These are phyloP conservation scores for Hanseniaspora taiwanica DNA, from an alignment of 805 yeast species.

Conservation along the genomic window DNA sequence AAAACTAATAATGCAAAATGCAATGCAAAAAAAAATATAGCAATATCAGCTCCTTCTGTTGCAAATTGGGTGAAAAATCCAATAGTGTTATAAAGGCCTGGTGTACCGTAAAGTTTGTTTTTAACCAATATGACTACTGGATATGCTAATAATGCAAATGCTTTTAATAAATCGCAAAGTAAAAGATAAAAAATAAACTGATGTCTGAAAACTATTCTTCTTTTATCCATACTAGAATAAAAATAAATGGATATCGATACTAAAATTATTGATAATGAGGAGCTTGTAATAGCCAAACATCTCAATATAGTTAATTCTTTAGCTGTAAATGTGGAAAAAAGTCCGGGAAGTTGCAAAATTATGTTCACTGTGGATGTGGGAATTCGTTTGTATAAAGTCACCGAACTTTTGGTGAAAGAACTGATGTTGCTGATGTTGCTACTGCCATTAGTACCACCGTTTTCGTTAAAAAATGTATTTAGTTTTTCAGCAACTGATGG, in stretches of 20 bases:
- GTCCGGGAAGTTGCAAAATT: conserved; percentile 22
- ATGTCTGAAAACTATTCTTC: conserved; percentile 52
- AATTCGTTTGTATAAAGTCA: neutral
- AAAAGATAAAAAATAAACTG: conserved; percentile 54
- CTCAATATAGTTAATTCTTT: conserved; percentile 17
- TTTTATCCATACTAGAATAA: conserved; percentile 49
- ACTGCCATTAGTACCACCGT: too few relatives aligned
- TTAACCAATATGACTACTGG: conserved; percentile 44
- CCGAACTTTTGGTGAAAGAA: neutral
- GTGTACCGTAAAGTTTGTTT: conserved; percentile 31
- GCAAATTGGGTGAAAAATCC: conserved; percentile 76
- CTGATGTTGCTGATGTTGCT: too few relatives aligned
- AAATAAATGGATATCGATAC: conserved; percentile 52
- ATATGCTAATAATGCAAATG: conserved; percentile 50
- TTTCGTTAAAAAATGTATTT: too few relatives aligned
- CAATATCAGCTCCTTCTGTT: conserved; percentile 77
- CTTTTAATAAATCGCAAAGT: conserved; percentile 65
- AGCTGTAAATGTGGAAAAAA: conserved; percentile 17
- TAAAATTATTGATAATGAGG: conserved; percentile 34
- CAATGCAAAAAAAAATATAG: conserved; percentile 68
- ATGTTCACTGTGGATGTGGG: conserved; percentile 20
- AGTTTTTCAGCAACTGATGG: too few relatives aligned
- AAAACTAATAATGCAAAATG: conserved; percentile 70
- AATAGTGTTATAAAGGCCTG: conserved; percentile 44
- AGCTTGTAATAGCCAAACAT: conserved; percentile 34